These are phyloP conservation scores for Dendrobium nobile DNA, from an alignment of 106 monocot genomes.

Conservation along the genomic window DNA sequence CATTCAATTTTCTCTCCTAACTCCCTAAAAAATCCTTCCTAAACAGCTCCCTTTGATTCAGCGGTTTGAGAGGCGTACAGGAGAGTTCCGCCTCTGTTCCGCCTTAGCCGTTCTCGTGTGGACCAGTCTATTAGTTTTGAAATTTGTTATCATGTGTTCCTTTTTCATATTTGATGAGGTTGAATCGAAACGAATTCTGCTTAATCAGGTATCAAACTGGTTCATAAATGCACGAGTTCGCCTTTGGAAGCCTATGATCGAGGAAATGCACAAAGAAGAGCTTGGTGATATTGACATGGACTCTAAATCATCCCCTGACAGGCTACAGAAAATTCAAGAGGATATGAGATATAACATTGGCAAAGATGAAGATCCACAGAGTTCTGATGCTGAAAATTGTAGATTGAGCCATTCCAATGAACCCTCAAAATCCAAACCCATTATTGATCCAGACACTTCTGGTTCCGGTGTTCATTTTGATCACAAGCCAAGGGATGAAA, in stretches of 20 bases:
- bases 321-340: background rate
- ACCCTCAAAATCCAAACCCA: background rate
- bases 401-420: background rate
- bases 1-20: too few relatives aligned
- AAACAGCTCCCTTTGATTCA: too few relatives aligned
- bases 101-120: too few relatives aligned
- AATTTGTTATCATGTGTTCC: background rate
- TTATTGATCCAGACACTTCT: background rate
- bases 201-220: conserved; percentile 17
- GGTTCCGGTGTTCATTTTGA: background rate
- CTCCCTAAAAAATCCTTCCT: too few relatives aligned
- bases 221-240: conserved; percentile 22
- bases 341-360: background rate
- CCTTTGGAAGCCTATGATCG: conserved; percentile 22
- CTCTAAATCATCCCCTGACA: conserved; percentile 1
- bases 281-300: background rate
- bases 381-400: background rate
- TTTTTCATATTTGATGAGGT: background rate
- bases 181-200: background rate
- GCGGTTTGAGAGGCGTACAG: too few relatives aligned
- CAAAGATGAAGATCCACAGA: background rate
- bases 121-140: too few relatives aligned
- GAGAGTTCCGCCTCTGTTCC: too few relatives aligned
- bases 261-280: conserved; percentile 20
- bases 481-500: background rate